A percentile compares a stretch with the other conserved stretches of the same genome.
Conservation (phyloP, 1,284 basidiomycete species). For the Trametes polyzona region DNA sequence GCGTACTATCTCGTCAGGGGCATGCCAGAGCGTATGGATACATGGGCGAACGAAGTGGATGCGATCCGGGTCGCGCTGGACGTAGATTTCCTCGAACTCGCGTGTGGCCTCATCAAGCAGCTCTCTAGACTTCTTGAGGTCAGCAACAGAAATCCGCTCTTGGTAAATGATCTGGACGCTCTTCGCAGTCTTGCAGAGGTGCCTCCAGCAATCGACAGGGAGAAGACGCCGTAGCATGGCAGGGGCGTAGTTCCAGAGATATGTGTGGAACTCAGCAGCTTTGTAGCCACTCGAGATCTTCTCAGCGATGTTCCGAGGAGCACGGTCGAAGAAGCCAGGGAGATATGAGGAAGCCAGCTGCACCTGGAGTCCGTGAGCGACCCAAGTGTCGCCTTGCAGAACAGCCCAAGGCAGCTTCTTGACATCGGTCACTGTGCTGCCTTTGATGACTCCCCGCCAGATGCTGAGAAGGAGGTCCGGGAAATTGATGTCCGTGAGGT, state of each 20-base stretch:
- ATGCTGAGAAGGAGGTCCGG: constrained; percentile 32
- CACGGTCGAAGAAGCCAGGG: too few species aligned
- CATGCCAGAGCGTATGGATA: constrained; percentile 28
- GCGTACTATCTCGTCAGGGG: constrained; percentile 13
- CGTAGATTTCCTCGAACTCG: constrained; percentile 32
- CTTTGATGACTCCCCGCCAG: constrained; percentile 34
- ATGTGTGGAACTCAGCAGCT: constrained; percentile 30
- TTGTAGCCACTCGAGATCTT: constrained; percentile 40
- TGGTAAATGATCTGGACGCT: constrained; percentile 24
- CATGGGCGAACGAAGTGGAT: constrained; percentile 31
- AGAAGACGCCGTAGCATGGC: constrained; percentile 23
- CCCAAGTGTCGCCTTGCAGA: constrained; percentile 31
- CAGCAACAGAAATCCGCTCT: constrained; percentile 3
- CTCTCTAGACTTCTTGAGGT: constrained; percentile 17
- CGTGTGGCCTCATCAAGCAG: constrained; percentile 15
- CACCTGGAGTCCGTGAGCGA: too few species aligned
- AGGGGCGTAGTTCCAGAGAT: constrained; percentile 28
- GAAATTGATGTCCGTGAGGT: constrained; percentile 34
- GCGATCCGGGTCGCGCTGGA: constrained; percentile 18
- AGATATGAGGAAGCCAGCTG: too few species aligned
- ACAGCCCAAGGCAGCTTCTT: constrained; percentile 41
- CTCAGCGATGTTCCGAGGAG: too few species aligned
- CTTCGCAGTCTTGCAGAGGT: constrained; percentile 28
- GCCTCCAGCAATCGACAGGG: constrained; percentile 21
- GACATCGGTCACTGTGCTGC: constrained; percentile 32